Percentiles rank a stretch among this genome's conserved stretches.
phyloP scores from a whole-genome alignment of 2,329 filamentous ascomycete species.

The Leptodontidium sp. region DNA sequence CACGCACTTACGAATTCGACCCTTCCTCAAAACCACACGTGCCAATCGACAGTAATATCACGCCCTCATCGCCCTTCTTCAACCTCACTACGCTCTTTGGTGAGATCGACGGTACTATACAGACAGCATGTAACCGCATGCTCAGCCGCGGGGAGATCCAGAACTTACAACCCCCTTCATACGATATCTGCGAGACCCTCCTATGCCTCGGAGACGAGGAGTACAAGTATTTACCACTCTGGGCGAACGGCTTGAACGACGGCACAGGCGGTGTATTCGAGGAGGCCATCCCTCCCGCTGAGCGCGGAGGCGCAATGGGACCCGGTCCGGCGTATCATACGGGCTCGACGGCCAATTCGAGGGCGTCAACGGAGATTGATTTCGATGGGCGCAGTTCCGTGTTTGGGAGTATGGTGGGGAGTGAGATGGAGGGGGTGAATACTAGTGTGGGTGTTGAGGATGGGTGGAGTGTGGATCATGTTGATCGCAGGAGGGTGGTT shows the following conservation, averaged over 20 bases:
- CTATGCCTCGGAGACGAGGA: constrained; percentile 64
- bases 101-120: constrained; percentile 25
- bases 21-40: background rate
- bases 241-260: constrained; percentile 67
- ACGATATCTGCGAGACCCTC: constrained; percentile 51
- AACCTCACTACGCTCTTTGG: constrained; percentile 23
- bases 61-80: constrained; percentile 23
- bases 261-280: constrained; percentile 58
- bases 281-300: constrained; percentile 46
- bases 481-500: constrained; percentile 27
- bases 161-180: constrained; percentile 13
- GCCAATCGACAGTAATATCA: background rate
- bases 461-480: constrained; percentile 26
- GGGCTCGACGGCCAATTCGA: constrained; percentile 41
- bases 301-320: constrained; percentile 46
- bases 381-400: constrained; percentile 22
- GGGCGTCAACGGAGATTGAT: constrained; percentile 21
- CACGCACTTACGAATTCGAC: background rate
- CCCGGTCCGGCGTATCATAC: constrained; percentile 48
- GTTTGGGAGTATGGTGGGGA: constrained; percentile 12
- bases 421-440: constrained; percentile 8
- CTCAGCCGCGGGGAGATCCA: constrained; percentile 24
- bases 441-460: constrained; percentile 35
- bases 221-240: constrained; percentile 69
- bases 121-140: background rate